Percentiles rank a stretch among this genome's conserved stretches.
Conservation (phyloP, 768 basidiomycete species). For the Brasilioporus rufonigricans region DNA sequence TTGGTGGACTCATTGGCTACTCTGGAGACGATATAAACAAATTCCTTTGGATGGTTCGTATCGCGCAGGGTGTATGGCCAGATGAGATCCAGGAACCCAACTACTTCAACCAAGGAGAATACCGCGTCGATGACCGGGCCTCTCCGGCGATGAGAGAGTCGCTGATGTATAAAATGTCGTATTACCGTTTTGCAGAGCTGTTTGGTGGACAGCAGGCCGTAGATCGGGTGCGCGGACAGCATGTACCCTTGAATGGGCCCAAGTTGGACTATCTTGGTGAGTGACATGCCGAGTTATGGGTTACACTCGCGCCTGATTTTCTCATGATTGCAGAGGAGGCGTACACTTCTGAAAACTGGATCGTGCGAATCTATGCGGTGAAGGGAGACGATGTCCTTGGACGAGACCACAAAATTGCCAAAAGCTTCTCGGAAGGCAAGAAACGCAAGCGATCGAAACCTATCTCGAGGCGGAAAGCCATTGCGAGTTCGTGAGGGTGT, state of each 20-base stretch:
- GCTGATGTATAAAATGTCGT: constrained; percentile 99
- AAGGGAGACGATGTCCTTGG: constrained; percentile 92
- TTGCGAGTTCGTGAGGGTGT: constrained; percentile 17
- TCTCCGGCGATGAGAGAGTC: constrained; percentile 88
- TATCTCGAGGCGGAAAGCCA: constrained; percentile 52
- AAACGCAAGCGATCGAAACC: constrained; percentile 84
- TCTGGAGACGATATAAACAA: constrained; percentile 99
- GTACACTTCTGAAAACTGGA: constrained; percentile 99
- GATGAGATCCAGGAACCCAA: constrained; percentile 95
- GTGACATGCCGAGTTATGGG: constrained; percentile 29
- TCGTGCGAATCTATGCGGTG: constrained; percentile 94
- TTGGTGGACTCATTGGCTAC: constrained; percentile 94
- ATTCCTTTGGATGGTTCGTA: constrained; percentile 98
- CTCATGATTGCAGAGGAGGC: constrained; percentile 70
- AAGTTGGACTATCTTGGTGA: constrained; percentile 85
- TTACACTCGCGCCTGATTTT: constrained; percentile 1
- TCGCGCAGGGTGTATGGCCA: constrained; percentile 95
- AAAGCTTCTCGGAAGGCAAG: constrained; percentile 83
- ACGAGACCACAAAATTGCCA: constrained; percentile 84
- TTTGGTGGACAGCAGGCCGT: constrained; percentile 71
- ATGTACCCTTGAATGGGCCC: constrained; percentile 72
- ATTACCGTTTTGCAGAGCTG: constrained; percentile 91
- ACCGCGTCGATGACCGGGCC: constrained; percentile 85
- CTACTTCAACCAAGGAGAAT: constrained; percentile 95
- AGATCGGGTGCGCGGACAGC: constrained; percentile 90